Conservation (phyloP, 257 asterid genomes). For the Petunia axillaris region DNA sequence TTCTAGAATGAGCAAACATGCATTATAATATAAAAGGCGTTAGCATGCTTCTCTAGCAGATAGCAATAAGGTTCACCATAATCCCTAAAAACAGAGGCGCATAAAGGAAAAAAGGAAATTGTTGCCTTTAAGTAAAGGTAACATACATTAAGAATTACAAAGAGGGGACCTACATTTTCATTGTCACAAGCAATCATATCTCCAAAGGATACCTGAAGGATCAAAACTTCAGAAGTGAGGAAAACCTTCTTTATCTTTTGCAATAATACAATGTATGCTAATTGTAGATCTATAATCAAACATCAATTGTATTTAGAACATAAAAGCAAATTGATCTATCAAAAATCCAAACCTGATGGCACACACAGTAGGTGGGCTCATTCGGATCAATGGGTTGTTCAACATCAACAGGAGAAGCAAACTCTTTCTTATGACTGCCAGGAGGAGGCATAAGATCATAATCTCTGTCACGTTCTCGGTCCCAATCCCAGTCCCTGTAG, state of each 20-base stretch:
- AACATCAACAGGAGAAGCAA: slow-evolving; percentile 66
- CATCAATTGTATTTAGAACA: not conserved
- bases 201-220: slow-evolving; percentile 86
- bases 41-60: not conserved
- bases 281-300: not conserved
- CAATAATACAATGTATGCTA: not conserved
- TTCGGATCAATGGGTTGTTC: slow-evolving; percentile 94
- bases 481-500: slow-evolving; percentile 87
- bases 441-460: slow-evolving; percentile 99
- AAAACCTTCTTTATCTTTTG: not conserved
- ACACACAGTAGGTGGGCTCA: slow-evolving; percentile 95
- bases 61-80: not conserved
- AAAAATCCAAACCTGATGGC: slow-evolving; percentile 75
- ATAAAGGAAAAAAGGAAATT: not conserved
- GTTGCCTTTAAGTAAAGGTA: not conserved
- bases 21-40: not conserved
- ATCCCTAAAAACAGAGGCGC: not conserved
- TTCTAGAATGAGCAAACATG: not conserved
- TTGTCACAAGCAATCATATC: slow-evolving; percentile 99
- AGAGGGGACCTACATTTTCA: slow-evolving; percentile 60
- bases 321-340: slow-evolving; percentile 19
- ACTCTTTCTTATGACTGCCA: slow-evolving; percentile 79
- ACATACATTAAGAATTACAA: slow-evolving; percentile 17
- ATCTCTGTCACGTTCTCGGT: slow-evolving; percentile 89
- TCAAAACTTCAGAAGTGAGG: slow-evolving; percentile 26